phyloP scores from a whole-genome alignment of 805 yeast species.

The Kuraishia molischiana region DNA sequence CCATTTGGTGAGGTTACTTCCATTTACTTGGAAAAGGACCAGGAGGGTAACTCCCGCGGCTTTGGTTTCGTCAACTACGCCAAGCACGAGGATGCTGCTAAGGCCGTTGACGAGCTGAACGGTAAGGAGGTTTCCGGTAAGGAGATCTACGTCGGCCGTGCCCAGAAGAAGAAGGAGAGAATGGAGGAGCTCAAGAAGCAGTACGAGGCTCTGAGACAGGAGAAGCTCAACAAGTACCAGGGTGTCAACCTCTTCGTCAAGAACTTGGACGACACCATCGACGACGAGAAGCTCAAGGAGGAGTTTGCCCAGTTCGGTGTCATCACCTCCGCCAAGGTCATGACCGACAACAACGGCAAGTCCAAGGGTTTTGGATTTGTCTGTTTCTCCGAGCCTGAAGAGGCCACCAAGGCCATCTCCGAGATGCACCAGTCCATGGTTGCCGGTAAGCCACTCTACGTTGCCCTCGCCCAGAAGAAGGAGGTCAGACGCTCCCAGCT shows the following conservation, averaged over 20 bases:
- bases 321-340: constrained; percentile 92
- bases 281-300: constrained; percentile 84
- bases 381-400: constrained; percentile 95
- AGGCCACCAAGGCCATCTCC: constrained; percentile 95
- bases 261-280: constrained; percentile 90
- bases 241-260: constrained; percentile 95
- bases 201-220: constrained; percentile 86
- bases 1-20: constrained; percentile 79
- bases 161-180: constrained; percentile 98
- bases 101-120: constrained; percentile 88
- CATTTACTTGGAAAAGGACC: constrained; percentile 67
- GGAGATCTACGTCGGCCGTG: constrained; percentile 91
- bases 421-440: constrained; percentile 98
- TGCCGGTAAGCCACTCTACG: constrained; percentile 92
- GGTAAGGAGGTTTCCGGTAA: constrained; percentile 80
- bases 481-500: constrained; percentile 95
- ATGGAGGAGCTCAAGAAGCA: constrained; percentile 90
- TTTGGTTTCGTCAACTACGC: constrained; percentile 94
- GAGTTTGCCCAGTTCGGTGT: constrained; percentile 90
- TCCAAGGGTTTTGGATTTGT: constrained; percentile 99
- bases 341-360: constrained; percentile 90
- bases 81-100: constrained; percentile 76
- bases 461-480: constrained; percentile 97
- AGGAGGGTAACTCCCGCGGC: constrained; percentile 85
- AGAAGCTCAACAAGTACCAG: constrained; percentile 88